Evolutionary conservation across 2,329 filamentous ascomycete species (phyloP), one percentile per base, ranked within the genome.

Genomic region (Aureobasidium mangrovei): DNA sequence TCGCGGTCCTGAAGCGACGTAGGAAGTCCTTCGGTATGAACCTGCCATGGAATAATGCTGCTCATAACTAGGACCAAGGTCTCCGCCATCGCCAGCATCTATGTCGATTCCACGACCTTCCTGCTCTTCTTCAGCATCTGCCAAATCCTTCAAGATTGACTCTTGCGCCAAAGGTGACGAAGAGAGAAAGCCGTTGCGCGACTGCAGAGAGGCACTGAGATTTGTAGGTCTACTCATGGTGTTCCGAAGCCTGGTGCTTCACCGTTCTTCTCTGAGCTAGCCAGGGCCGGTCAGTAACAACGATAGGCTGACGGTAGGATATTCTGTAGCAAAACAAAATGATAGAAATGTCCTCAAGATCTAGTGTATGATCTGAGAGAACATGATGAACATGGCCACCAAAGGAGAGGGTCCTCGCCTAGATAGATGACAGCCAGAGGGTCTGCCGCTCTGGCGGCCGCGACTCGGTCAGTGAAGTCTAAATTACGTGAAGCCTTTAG

Each of bases 1-100:
- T 53, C 88, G 77, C 1, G 82, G 78, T 27, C 84, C 84, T 9
- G 85, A 86, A 31, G 85, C 83, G 41, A 93, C 83, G 64, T 84
- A 86, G 60, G 83, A 86, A 1, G 89, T 88, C 43, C 89, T 80
- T 54, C 86, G 82, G 71, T 93, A 95, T 32, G 80, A 80, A 35
- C 79, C 77, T 18, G 77, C 74, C 71, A 85, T 76, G 12, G 80
- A 79, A 57, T 73, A 70, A 7, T 43, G 40, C 18, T 53, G 49
- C 12, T 53, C 49, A 28, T 43, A 40, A 27, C 38, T 61, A 33
- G 28, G 29, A 41, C 18, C 54, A 61, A 51, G 28, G 18, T 44
- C 53, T 32, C 47, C 35, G 33, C 35, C 42, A 27, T 31, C 40
- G 10, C 24, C 33, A 31, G 27, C 31, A 12, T 27, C 12, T 7